Evolutionary conservation across 257 asterid species (phyloP).

Genomic region (Lithospermum erythrorhizon): DNA sequence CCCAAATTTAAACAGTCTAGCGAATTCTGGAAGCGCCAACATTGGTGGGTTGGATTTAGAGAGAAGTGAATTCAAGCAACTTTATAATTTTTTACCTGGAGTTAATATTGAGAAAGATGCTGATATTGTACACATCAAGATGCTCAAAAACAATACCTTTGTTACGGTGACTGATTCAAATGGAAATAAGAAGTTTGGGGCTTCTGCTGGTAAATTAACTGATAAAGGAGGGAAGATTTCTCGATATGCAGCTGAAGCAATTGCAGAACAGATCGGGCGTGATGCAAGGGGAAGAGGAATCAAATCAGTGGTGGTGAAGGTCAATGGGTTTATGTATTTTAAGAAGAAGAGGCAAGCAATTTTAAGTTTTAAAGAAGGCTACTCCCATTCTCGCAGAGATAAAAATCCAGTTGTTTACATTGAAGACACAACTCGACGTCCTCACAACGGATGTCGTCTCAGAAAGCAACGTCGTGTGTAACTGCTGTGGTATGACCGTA

Average conservation of each 20-base stretch:
- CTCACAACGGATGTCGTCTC: constrained; percentile 89
- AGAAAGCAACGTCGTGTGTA: constrained; percentile 64
- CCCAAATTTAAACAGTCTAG: constrained; percentile 10
- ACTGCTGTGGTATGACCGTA: constrained; percentile 7
- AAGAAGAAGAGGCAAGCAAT: constrained; percentile 72
- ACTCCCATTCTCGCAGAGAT: constrained; percentile 50
- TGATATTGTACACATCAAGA: constrained; percentile 78
- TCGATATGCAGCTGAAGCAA: constrained; percentile 67
- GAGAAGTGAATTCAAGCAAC: not conserved
- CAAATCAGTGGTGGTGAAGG: constrained; percentile 75
- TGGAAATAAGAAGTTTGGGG: constrained; percentile 64
- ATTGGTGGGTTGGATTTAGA: too few species aligned
- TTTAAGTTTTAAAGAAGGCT: constrained; percentile 77
- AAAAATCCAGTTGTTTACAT: constrained; percentile 56
- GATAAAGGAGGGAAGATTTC: constrained; percentile 57
- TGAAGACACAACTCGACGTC: constrained; percentile 78
- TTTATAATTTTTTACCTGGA: constrained; percentile 10
- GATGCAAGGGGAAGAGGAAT: constrained; percentile 49
- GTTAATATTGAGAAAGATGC: constrained; percentile 51
- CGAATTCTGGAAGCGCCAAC: not conserved
- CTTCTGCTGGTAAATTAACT: constrained; percentile 59
- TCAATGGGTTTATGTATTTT: constrained; percentile 57
- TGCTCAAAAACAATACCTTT: constrained; percentile 73
- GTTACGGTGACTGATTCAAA: constrained; percentile 69
- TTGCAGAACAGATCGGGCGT: constrained; percentile 84